Base-by-base conservation (phyloP, 2,329 filamentous ascomycete species). In the Diaporthe vexans region DNA sequence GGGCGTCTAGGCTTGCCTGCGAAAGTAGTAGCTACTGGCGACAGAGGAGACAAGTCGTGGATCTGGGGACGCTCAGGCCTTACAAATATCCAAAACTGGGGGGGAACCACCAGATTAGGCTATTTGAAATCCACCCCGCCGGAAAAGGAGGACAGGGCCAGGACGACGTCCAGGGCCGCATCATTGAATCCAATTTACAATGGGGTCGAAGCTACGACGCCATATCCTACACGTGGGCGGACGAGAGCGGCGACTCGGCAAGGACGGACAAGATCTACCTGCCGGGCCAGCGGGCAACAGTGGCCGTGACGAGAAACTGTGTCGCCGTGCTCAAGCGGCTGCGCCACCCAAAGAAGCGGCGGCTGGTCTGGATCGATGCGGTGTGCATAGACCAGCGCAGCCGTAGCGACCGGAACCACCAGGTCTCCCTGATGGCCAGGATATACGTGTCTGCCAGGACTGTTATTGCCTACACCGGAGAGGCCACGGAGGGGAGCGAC, bases 281-380 rank as follows among this genome's bases (percentile, higher is more conserved):
- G 8, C 11, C n/a, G 21, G n/a, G 13, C 21, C 29, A 58, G 10
- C 19, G 33, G 10, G 19, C 56, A 15, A 15, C 29, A 37, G 21
- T 37, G 2, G n/a, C 29, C 21, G 33, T 58, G 19, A 58, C 56
- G 4, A 58, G 33, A 15, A 58, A n/a, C 56, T 58, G 56, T 35
- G 3, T 58, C 29, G 37, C 29, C 4, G 56, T 58, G 19, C 56
- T 58, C 33, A n/a, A 13, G 15, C 7, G 37, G 21, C 56, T 58
- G 29, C 56, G 33, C n/a, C 56, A 58, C 56, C 29, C 8, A n/a
- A 58, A 13, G 56, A 58, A 58, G 33, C 29, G 33, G 21, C 56
- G 56, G 9, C 56, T 58, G 56, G 56, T 58, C 56, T 58, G 56
- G 56, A 58, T 58, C 33, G 56, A 58, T 19, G 56, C 33, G 29